Percentiles rank a stretch among this genome's conserved stretches.
Evolutionary conservation across 768 basidiomycete genomes (phyloP).

Genomic region (Rhizopogon roseolus): DNA sequence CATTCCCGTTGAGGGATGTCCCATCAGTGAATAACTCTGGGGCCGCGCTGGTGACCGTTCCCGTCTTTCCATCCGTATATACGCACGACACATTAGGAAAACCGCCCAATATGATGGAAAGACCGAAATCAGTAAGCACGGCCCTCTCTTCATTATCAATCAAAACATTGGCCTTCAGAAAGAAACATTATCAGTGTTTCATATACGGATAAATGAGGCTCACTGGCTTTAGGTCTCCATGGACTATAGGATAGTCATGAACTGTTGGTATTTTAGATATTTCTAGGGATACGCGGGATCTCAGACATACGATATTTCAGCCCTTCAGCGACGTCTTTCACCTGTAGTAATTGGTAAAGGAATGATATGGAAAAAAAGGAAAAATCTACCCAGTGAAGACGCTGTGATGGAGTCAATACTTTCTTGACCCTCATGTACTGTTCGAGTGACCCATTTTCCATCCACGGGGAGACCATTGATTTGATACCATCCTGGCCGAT

Average conservation of each 20-base stretch:
- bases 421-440: not conserved
- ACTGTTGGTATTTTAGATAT: not conserved
- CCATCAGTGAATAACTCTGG: not conserved
- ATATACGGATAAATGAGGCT: not conserved
- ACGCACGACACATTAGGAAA: not conserved
- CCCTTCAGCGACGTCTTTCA: slow-evolving; percentile 1
- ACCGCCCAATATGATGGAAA: slow-evolving; percentile 28
- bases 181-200: not conserved
- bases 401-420: not conserved
- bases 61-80: not conserved
- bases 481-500: not conserved
- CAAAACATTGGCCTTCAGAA: slow-evolving; percentile 34
- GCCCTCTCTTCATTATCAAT: slow-evolving; percentile 35
- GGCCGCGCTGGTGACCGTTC: not conserved
- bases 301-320: slow-evolving; percentile 3
- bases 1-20: no score
- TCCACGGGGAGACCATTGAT: not conserved
- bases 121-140: slow-evolving; percentile 39
- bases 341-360: not conserved
- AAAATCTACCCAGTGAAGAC: not conserved
- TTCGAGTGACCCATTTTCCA: not conserved
- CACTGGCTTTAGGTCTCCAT: slow-evolving; percentile 5
- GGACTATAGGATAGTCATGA: not conserved
- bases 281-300: not conserved
- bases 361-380: not conserved